Evolutionary conservation across 352 stramenopile genomes (phyloP).

Genomic region (Phytophthora fragariae): DNA sequence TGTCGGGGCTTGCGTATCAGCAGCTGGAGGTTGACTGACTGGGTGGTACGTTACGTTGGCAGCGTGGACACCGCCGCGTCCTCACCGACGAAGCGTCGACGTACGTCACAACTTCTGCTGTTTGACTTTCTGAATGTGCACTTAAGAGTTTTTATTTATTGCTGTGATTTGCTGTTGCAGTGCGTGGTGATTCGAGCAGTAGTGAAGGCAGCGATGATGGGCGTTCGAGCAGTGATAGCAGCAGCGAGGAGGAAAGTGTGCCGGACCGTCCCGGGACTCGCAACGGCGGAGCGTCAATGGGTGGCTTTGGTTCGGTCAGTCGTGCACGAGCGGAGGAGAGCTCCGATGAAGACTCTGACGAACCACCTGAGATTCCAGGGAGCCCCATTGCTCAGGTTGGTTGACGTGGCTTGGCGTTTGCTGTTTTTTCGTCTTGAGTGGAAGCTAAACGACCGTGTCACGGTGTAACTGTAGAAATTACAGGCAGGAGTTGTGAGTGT

Average conservation of each 20-base stretch:
- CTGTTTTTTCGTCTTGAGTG: neutral
- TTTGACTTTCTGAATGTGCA: neutral
- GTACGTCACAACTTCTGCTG: conserved; percentile 1
- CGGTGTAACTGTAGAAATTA: conserved; percentile 24
- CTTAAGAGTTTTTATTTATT: neutral
- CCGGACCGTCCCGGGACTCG: neutral
- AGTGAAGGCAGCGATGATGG: conserved; percentile 16
- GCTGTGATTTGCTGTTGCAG: neutral
- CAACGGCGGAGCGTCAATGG: conserved; percentile 1
- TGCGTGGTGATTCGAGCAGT: conserved; percentile 16
- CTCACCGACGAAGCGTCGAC: conserved; percentile 40
- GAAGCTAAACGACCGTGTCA: neutral
- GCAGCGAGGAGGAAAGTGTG: conserved; percentile 20
- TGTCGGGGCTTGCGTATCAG: neutral
- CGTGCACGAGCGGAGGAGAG: conserved; percentile 10
- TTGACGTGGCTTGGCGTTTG: neutral
- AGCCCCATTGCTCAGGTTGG: conserved; percentile 56
- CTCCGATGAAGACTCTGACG: conserved; percentile 43
- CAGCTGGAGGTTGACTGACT: neutral
- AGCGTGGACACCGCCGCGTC: conserved; percentile 69
- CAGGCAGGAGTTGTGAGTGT: conserved; percentile 5
- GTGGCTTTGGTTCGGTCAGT: conserved; percentile 2
- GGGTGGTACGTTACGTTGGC: neutral
- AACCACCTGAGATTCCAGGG: conserved; percentile 77
- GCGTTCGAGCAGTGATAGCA: conserved; percentile 25